phyloP scores from a whole-genome alignment of 2,329 filamentous ascomycete genomes.

The Fusarium sp. region DNA sequence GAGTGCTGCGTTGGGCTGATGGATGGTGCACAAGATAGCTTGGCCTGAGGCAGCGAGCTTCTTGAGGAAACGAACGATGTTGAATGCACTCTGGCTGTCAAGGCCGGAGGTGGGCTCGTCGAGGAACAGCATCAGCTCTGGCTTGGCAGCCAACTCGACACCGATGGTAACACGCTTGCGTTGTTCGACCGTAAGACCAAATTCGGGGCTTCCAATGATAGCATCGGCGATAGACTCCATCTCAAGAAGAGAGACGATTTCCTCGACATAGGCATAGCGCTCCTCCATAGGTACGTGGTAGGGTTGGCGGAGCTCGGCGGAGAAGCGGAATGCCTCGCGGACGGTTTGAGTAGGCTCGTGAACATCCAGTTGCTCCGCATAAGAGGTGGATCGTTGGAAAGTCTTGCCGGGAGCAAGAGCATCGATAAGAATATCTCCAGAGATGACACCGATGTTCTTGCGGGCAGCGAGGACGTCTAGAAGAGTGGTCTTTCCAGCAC shows the following conservation, averaged over 20 bases:
- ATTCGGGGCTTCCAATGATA: conserved; percentile 71
- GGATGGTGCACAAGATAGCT: conserved; percentile 90
- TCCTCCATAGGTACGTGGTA: conserved; percentile 65
- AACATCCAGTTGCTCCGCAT: conserved; percentile 72
- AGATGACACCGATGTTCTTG: conserved; percentile 72
- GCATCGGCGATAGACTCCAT: conserved; percentile 71
- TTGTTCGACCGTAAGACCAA: conserved; percentile 76
- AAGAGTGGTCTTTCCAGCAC: conserved; percentile 89
- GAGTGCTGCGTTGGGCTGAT: conserved; percentile 86
- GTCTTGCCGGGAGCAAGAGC: conserved; percentile 67
- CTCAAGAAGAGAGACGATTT: conserved; percentile 69
- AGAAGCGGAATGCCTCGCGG: conserved; percentile 73
- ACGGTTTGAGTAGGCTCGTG: conserved; percentile 73
- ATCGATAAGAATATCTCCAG: conserved; percentile 69
- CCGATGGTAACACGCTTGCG: conserved; percentile 88
- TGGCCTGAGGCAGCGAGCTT: conserved; percentile 85
- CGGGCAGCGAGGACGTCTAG: conserved; percentile 78
- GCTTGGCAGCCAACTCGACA: conserved; percentile 88
- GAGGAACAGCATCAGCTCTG: conserved; percentile 80
- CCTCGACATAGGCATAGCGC: conserved; percentile 71
- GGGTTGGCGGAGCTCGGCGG: conserved; percentile 70
- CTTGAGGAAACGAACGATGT: conserved; percentile 81
- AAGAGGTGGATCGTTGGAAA: conserved; percentile 72
- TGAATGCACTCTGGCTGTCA: conserved; percentile 73
- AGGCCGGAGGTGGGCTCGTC: conserved; percentile 84